phyloP scores from a whole-genome alignment of 306 rosid species.

The Herpetospermum pedunculosum region DNA sequence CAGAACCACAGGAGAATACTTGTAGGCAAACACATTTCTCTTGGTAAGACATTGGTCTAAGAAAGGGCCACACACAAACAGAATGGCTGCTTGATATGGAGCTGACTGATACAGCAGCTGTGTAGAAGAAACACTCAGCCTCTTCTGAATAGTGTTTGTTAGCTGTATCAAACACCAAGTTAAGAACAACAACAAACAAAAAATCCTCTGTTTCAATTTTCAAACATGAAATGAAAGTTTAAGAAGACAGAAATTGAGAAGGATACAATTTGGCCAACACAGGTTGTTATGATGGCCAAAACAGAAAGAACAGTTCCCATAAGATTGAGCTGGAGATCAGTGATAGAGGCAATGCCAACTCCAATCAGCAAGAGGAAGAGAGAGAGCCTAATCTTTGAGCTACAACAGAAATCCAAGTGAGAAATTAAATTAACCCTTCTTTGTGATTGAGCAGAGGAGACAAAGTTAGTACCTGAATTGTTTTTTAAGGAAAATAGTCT shows the following conservation, averaged over 20 bases:
- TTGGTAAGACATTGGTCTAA: constrained; percentile 81
- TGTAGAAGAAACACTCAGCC: constrained; percentile 84
- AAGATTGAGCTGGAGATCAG: constrained; percentile 93
- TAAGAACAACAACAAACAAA: constrained; percentile 25
- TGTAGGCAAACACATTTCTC: constrained; percentile 66
- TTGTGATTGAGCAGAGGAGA: background rate
- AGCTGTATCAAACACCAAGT: constrained; percentile 46
- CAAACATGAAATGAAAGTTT: background rate
- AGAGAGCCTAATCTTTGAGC: constrained; percentile 70
- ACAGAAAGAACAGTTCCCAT: constrained; percentile 69
- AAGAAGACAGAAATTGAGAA: background rate
- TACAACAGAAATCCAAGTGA: constrained; percentile 23
- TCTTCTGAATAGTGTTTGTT: constrained; percentile 95
- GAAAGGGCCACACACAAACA: constrained; percentile 79
- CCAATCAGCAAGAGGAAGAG: constrained; percentile 67
- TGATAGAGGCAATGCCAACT: constrained; percentile 95
- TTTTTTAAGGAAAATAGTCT: constrained; percentile 67
- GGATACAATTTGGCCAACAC: constrained; percentile 96
- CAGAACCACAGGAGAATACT: constrained; percentile 74
- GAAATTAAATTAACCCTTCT: background rate
- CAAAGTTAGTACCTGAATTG: constrained; percentile 62
- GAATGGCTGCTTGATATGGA: constrained; percentile 96
- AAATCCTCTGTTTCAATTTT: background rate
- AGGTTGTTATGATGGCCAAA: constrained; percentile 84
- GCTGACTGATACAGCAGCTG: constrained; percentile 90